Evolutionary conservation across 2,329 filamentous ascomycete genomes (phyloP), one percentile per base, ranked within the genome.

Genomic region (Fusarium nodosum): DNA sequence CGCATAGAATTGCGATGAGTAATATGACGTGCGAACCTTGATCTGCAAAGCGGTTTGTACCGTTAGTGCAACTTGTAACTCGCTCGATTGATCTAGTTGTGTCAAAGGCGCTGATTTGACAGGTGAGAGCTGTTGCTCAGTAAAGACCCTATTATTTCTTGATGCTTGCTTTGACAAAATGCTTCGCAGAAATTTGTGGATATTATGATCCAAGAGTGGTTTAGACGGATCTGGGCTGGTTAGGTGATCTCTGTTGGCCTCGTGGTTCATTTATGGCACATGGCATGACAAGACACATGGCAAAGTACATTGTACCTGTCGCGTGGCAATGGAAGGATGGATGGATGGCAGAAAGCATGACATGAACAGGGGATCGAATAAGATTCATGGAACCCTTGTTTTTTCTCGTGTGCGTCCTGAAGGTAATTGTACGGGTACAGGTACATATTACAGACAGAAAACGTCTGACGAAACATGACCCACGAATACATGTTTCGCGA

Each of bases 231-330:
- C 68, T 71, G 63, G 58, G 67, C 68, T 71, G 67, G 56, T 64
- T 56, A 34, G 48, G 53, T 56, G 68, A 71, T 71, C 68, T 60
- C 68, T 69, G 56, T 26, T 57, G 48, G 47, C 64, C 64, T 71
- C 60, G 59, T 69, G 52, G 68, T 45, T 44, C 56, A 51, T 51
- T 51, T 39, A 18, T 44, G 24, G 20, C 41, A 60, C 31, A 36
- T 47, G 48, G 44, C 56, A 56, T 72, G 63, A 60, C 55, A 34
- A 61, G 53, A 56, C 72, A 74, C 72, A 75, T 74, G 72, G 72
- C 72, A 60, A 74, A 71, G 72, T 74, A 74, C 39, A 56, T 68
- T 68, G 67, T 72, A 74, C 72, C 42, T 65, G 57, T 64, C 58
- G 44, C 51, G 52, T 62, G 64, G 60, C 52, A 64, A 33, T 51